phyloP scores from a whole-genome alignment of 2,329 filamentous ascomycete species.

The Samsoniella hepiali region DNA sequence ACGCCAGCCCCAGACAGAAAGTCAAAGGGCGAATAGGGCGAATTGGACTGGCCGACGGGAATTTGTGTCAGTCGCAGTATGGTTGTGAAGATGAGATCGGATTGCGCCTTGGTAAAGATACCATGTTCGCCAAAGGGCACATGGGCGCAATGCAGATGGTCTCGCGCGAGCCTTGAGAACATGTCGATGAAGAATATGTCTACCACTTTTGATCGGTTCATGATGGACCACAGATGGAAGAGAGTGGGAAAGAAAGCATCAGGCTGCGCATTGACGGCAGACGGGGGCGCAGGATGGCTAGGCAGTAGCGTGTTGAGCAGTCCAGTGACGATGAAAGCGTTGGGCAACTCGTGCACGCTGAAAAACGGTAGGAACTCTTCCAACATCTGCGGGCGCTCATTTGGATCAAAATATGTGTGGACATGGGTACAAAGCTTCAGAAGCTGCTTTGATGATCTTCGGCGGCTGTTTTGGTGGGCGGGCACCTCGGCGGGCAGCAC shows the following conservation, averaged over 20 bases:
- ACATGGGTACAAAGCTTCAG: slow-evolving; percentile 88
- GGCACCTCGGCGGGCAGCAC: slow-evolving; percentile 83
- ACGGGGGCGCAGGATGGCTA: slow-evolving; percentile 71
- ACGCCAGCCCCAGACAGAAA: slow-evolving; percentile 77
- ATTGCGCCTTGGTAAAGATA: slow-evolving; percentile 89
- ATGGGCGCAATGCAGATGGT: slow-evolving; percentile 71
- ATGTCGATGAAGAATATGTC: slow-evolving; percentile 88
- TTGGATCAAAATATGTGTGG: slow-evolving; percentile 88
- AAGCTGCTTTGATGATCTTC: slow-evolving; percentile 60
- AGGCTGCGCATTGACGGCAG: slow-evolving; percentile 73
- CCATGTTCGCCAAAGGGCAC: slow-evolving; percentile 82
- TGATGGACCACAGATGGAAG: slow-evolving; percentile 93
- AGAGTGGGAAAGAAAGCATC: slow-evolving; percentile 88
- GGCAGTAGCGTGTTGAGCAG: slow-evolving; percentile 84
- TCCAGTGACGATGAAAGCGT: slow-evolving; percentile 89
- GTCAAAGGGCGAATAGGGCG: slow-evolving; percentile 85
- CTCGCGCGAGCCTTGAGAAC: slow-evolving; percentile 80
- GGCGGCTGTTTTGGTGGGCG: slow-evolving; percentile 53
- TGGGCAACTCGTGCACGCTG: slow-evolving; percentile 87
- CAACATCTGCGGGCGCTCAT: slow-evolving; percentile 76
- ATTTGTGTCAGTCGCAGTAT: slow-evolving; percentile 89
- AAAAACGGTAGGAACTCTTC: slow-evolving; percentile 83
- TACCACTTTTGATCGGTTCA: slow-evolving; percentile 82
- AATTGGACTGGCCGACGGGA: slow-evolving; percentile 91
- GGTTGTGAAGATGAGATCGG: slow-evolving; percentile 87